Evolutionary conservation across 2,329 filamentous ascomycete genomes (phyloP).

Genomic region (Blastomyces gilchristii): DNA sequence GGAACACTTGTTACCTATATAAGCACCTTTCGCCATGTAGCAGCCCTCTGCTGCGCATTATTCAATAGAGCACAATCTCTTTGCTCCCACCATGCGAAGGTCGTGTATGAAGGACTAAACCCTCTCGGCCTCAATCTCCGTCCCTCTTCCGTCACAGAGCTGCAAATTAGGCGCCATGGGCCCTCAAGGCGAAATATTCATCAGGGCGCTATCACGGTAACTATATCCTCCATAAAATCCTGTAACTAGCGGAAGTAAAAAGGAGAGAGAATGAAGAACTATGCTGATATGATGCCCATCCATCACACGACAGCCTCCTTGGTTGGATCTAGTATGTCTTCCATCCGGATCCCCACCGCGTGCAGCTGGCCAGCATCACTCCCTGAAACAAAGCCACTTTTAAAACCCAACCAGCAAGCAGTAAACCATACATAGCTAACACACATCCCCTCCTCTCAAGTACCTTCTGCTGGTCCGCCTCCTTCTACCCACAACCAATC

Average conservation of each 20-base stretch:
- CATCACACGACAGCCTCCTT: constrained; percentile 46
- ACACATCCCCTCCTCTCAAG: constrained; percentile 19
- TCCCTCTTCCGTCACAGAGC: background rate
- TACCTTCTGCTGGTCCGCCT: constrained; percentile 67
- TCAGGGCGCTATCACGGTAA: constrained; percentile 36
- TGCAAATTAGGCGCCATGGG: constrained; percentile 17
- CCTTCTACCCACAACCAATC: constrained; percentile 85
- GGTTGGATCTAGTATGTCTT: constrained; percentile 59
- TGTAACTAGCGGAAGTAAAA: constrained; percentile 3
- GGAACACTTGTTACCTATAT: too few relatives aligned
- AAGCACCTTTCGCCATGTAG: background rate
- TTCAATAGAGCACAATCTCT: background rate
- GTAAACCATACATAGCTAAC: background rate
- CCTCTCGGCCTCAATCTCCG: background rate
- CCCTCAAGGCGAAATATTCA: constrained; percentile 28
- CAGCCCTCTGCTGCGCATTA: background rate
- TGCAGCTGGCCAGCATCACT: background rate
- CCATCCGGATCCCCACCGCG: background rate
- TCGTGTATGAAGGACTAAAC: background rate
- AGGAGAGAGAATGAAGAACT: background rate
- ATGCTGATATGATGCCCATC: constrained; percentile 16
- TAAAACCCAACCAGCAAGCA: background rate
- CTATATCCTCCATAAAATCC: constrained; percentile 5
- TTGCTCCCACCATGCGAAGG: background rate
- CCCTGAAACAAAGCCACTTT: background rate